phyloP scores from a whole-genome alignment of 306 rosid species.

The Medicago arabica region DNA sequence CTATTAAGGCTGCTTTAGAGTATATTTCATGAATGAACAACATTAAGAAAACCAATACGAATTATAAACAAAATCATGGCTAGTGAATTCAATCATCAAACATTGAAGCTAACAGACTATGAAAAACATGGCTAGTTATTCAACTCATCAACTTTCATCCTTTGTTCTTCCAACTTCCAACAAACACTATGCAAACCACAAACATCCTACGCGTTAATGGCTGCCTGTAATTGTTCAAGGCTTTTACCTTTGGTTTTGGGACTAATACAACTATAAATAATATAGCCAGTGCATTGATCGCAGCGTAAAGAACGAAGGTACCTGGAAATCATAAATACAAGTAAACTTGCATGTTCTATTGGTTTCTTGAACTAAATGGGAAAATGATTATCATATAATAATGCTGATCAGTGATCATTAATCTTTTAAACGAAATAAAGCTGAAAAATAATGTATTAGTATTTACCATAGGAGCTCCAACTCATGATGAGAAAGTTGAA shows the following conservation, averaged over 20 bases:
- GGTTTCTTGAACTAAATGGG: constrained; percentile 7
- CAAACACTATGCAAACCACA: neutral
- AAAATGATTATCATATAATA: neutral
- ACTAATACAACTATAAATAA: constrained; percentile 65
- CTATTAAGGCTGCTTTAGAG: no score
- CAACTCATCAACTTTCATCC: constrained; percentile 12
- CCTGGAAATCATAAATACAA: constrained; percentile 59
- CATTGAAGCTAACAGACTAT: constrained; percentile 13
- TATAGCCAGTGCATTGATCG: constrained; percentile 68
- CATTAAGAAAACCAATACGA: no score
- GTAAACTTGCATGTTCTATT: constrained; percentile 19
- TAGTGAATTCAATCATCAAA: constrained; percentile 18
- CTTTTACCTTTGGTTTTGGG: constrained; percentile 89
- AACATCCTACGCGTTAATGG: constrained; percentile 58
- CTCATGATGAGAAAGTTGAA: no score
- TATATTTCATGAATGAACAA: no score
- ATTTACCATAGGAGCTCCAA: no score
- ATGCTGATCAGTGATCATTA: neutral
- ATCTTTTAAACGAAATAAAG: neutral
- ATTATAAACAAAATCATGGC: neutral
- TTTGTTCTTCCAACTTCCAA: neutral
- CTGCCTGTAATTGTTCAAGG: constrained; percentile 87
- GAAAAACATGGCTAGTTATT: constrained; percentile 15
- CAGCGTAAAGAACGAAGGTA: constrained; percentile 78
- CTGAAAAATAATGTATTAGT: neutral